Evolutionary conservation across 2,329 filamentous ascomycete species (phyloP).

Genomic region (Botrytis porri): DNA sequence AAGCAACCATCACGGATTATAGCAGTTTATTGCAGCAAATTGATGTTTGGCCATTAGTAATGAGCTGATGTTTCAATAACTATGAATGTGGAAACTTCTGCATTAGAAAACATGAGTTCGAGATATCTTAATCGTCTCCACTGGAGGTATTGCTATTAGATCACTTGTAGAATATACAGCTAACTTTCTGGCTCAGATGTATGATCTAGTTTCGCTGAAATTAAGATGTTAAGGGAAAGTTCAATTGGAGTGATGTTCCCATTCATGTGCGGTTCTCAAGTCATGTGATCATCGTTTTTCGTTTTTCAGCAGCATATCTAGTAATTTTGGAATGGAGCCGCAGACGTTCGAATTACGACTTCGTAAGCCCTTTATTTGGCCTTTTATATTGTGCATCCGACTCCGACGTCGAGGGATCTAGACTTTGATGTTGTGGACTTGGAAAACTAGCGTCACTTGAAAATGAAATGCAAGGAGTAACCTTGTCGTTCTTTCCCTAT

Average conservation of each 20-base stretch:
- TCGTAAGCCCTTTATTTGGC: not conserved
- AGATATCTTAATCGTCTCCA: fast-evolving
- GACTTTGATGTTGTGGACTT: not conserved
- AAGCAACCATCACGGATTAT: fast-evolving
- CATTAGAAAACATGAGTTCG: not conserved
- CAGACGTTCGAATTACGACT: not conserved
- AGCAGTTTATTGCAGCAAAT: not conserved
- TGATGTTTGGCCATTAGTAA: not conserved
- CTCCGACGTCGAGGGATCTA: fast-evolving
- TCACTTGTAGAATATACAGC: not conserved
- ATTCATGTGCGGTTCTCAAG: not conserved
- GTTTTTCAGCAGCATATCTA: not conserved
- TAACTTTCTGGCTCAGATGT: not conserved
- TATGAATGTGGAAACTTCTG: not conserved
- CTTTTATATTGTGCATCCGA: not conserved
- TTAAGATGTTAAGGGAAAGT: not conserved
- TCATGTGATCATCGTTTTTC: not conserved
- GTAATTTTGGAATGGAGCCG: too few relatives aligned
- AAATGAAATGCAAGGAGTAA: not conserved
- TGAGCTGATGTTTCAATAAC: not conserved
- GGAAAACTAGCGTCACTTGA: not conserved
- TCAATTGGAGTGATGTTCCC: not conserved
- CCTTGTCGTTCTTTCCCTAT: not conserved
- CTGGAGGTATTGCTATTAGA: not conserved
- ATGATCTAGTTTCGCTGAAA: too few relatives aligned